Conservation (phyloP, 768 basidiomycete species). For the Mycena polygramma region DNA sequence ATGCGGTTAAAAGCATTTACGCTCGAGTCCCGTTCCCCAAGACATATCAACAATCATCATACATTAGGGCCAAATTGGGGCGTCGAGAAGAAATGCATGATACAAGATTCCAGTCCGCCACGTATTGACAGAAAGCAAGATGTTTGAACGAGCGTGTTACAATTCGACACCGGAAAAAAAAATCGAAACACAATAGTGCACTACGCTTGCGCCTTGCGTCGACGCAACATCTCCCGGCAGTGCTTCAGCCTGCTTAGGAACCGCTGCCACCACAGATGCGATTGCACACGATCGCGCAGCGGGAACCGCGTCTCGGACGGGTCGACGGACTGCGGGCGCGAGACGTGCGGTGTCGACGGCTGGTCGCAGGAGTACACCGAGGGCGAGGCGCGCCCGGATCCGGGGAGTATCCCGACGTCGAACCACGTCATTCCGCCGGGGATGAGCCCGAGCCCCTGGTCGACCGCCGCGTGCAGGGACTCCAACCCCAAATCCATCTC, state of each 20-base stretch:
- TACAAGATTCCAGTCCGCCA: neutral
- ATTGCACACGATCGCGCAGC: neutral
- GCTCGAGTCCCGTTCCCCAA: no score
- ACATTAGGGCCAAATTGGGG: no score
- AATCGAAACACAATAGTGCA: neutral
- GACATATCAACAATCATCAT: no score
- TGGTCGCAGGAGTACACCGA: slow-evolving; percentile 35
- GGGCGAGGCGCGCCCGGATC: slow-evolving; percentile 25
- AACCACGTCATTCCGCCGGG: slow-evolving; percentile 56
- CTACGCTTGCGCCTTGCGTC: neutral
- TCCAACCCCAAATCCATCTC: slow-evolving; percentile 54
- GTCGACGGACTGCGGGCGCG: slow-evolving; percentile 18
- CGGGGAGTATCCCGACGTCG: slow-evolving; percentile 52
- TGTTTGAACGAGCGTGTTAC: neutral
- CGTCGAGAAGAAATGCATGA: neutral
- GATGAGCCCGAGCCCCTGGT: slow-evolving; percentile 53
- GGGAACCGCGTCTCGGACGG: slow-evolving; percentile 9
- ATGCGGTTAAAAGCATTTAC: no score
- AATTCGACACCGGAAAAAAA: neutral
- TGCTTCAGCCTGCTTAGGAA: slow-evolving; percentile 8
- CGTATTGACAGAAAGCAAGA: neutral
- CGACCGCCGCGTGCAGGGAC: slow-evolving; percentile 47
- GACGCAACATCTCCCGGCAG: slow-evolving; percentile 16
- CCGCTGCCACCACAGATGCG: slow-evolving; percentile 24
- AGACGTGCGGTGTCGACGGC: slow-evolving; percentile 21